Base-by-base conservation (phyloP, 139 green algal species). In the Pedinophyceae sp. region DNA sequence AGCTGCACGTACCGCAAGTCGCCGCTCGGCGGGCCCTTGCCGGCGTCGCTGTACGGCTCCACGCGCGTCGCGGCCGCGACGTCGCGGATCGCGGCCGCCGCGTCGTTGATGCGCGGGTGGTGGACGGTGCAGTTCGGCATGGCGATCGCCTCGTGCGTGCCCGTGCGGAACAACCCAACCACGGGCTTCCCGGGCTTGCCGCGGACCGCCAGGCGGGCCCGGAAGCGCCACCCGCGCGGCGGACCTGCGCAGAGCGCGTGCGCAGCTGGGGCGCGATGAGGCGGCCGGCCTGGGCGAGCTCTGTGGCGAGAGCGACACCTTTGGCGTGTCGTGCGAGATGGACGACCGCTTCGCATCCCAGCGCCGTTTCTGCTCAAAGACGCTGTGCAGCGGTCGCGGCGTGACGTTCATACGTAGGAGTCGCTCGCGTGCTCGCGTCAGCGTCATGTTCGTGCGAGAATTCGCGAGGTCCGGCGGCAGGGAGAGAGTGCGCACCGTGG, bases 1-100 rank as follows among this genome's bases (percentile, higher is more conserved):
- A 82, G 56, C 57, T 86, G 77, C 29, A 85, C 15, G 62, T 86
- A 84, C 2, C 76, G 62, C 25, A 86, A n/a, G n/a, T n/a, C n/a
- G n/a, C n/a, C n/a, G 67, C 43, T 72, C 39, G 2, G 76, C 76
- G 0, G 1, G 22, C 19, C 7, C 20, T 40, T 4, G 52, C 27
- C 4, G 4, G 27, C n/a, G 20, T 30, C 18, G 23, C 22, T 5
- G 15, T 48, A 19, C 24, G 1, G 1, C 20, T 25, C 15, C 7
- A 0, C 2, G 10, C 2, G 23, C 25, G n/a, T 30, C 27, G 5
- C 23, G 17, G 23, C 20, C 38, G 20, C 20, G n/a, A n/a, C n/a
- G n/a, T n/a, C n/a, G n/a, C n/a, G n/a, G n/a, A n/a, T n/a, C n/a
- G n/a, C n/a, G n/a, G 15, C 2, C 6, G 55, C 71, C 13, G 66